Evolutionary conservation across 1,284 basidiomycete species (phyloP).

Genomic region (Clitocybe nebularis): DNA sequence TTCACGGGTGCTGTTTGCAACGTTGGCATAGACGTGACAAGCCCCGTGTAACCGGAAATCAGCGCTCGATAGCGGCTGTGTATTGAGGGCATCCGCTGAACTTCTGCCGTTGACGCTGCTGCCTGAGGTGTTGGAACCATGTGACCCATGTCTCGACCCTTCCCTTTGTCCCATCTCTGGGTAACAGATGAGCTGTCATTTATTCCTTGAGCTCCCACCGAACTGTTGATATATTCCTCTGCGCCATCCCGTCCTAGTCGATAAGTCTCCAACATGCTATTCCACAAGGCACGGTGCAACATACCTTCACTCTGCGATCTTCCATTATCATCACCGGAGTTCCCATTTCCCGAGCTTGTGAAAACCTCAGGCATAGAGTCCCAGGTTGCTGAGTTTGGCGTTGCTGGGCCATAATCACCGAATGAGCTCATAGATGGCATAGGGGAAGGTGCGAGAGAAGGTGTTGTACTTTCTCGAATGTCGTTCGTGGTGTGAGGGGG

Average conservation of each 20-base stretch:
- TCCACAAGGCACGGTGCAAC: constrained; percentile 29
- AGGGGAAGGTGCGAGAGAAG: constrained; percentile 20
- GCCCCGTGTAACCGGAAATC: background rate
- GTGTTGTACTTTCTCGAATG: constrained; percentile 3
- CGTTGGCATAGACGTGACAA: background rate
- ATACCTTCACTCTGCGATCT: constrained; percentile 31
- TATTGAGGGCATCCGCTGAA: background rate
- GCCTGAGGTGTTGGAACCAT: too few relatives aligned
- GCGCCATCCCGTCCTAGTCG: constrained; percentile 16
- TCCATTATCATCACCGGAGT: constrained; percentile 9
- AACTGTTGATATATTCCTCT: constrained; percentile 10
- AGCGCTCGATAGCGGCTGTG: background rate
- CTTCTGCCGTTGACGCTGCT: background rate
- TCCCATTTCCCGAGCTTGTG: constrained; percentile 7
- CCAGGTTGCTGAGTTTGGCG: constrained; percentile 31
- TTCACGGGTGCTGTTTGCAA: constrained; percentile 6
- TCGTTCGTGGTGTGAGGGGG: background rate
- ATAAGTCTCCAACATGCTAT: constrained; percentile 21
- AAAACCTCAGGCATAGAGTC: constrained; percentile 27
- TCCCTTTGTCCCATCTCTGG: constrained; percentile 20
- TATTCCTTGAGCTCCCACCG: constrained; percentile 3
- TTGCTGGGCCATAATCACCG: constrained; percentile 25
- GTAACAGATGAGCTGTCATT: constrained; percentile 6
- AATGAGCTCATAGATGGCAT: constrained; percentile 26
- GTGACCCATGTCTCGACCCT: constrained; percentile 19